phyloP scores from a whole-genome alignment of 805 yeast species.

The Pichia rugopelliculosa region DNA sequence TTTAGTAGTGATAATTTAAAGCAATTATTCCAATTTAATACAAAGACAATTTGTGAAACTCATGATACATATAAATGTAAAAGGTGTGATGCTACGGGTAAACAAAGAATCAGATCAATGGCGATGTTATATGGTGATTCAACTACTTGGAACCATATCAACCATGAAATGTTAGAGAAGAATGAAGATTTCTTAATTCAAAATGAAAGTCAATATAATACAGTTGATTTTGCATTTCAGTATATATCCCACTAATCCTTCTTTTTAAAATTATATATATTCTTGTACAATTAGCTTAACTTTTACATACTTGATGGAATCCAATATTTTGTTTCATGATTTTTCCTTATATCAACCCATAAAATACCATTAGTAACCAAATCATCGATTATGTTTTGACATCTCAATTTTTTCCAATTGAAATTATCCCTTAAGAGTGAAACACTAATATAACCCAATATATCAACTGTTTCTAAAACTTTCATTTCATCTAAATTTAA shows the following conservation, averaged over 20 bases:
- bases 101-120: conserved; percentile 57
- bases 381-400: conserved; percentile 59
- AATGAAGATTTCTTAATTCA: conserved; percentile 74
- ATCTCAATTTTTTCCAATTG: conserved; percentile 61
- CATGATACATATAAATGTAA: conserved; percentile 88
- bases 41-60: conserved; percentile 72
- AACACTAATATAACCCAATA: conserved; percentile 66
- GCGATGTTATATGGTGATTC: conserved; percentile 97
- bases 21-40: conserved; percentile 65
- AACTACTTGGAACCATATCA: conserved; percentile 92
- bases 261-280: background rate
- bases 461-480: conserved; percentile 68
- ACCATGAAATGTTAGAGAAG: conserved; percentile 47
- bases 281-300: background rate
- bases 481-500: conserved; percentile 60
- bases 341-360: conserved; percentile 63
- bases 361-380: conserved; percentile 76
- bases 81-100: conserved; percentile 53
- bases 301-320: conserved; percentile 61
- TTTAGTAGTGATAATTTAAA: conserved; percentile 77
- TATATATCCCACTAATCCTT: conserved; percentile 66
- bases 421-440: conserved; percentile 64
- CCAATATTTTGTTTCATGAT: conserved; percentile 50
- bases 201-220: conserved; percentile 62
- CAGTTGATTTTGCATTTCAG: conserved; percentile 84